These are phyloP conservation scores for Wolfiporia cocos DNA, from an alignment of 1,284 basidiomycete species.

Conservation along the genomic window DNA sequence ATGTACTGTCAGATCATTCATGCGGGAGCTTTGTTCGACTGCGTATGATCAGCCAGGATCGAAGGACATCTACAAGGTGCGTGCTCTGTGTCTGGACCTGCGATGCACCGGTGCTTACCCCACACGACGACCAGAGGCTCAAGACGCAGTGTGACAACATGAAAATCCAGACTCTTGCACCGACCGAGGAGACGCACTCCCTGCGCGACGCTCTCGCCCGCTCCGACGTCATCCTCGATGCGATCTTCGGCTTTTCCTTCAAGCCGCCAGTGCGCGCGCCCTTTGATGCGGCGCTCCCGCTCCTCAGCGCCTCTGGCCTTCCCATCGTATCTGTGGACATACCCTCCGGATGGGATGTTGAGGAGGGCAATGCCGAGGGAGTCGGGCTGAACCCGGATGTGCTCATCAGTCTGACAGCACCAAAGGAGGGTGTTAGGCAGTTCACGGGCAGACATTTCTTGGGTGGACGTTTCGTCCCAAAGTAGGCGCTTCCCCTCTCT, in stretches of 20 bases:
- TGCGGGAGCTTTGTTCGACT: background rate
- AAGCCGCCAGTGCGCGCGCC: slow-evolving; percentile 82
- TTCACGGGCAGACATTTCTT: slow-evolving; percentile 88
- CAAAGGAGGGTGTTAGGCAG: slow-evolving; percentile 78
- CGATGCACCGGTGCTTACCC: background rate
- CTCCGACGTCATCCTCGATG: slow-evolving; percentile 87
- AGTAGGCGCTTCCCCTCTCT: slow-evolving; percentile 40
- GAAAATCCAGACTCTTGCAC: slow-evolving; percentile 63
- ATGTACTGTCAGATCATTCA: slow-evolving; percentile 13
- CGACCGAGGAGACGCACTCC: slow-evolving; percentile 40
- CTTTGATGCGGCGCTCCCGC: slow-evolving; percentile 72
- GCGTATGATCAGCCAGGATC: slow-evolving; percentile 56
- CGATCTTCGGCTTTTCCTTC: slow-evolving; percentile 98
- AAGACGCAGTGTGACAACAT: slow-evolving; percentile 87
- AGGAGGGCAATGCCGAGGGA: slow-evolving; percentile 58
- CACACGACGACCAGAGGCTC: slow-evolving; percentile 49
- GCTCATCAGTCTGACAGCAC: slow-evolving; percentile 88
- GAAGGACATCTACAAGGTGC: slow-evolving; percentile 84
- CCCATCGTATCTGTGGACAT: slow-evolving; percentile 94
- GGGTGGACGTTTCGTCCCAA: slow-evolving; percentile 88
- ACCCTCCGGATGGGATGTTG: slow-evolving; percentile 94
- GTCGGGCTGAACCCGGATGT: slow-evolving; percentile 70
- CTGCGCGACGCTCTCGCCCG: slow-evolving; percentile 49
- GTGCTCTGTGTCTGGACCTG: background rate
- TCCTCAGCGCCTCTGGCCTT: slow-evolving; percentile 57